These are phyloP conservation scores for Picea glauca DNA, from an alignment of 75 land plant species.

Conservation along the genomic window DNA sequence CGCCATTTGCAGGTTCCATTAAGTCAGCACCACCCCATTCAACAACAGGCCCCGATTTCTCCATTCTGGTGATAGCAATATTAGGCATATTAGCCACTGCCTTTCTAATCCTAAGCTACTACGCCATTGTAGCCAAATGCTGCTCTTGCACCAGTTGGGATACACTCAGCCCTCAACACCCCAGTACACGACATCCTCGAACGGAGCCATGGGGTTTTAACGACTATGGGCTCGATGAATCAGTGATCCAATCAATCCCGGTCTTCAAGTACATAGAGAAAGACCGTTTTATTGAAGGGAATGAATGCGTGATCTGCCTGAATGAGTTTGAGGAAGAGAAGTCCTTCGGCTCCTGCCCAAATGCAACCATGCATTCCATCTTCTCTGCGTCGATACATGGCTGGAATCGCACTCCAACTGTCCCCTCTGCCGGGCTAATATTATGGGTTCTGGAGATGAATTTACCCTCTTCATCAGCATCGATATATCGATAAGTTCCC, in stretches of 20 bases:
- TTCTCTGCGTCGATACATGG: conserved; percentile 74
- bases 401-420: conserved; percentile 69
- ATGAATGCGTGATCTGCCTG: conserved; percentile 73
- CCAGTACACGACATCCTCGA: neutral
- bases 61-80: conserved; percentile 60
- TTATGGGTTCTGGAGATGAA: neutral
- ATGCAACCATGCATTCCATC: conserved; percentile 80
- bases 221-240: conserved; percentile 16
- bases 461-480: neutral
- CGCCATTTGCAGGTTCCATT: conserved; percentile 12
- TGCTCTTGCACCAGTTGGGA: conserved; percentile 17
- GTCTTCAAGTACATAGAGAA: neutral
- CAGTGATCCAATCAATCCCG: conserved; percentile 16
- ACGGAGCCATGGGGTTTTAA: neutral
- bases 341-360: conserved; percentile 63
- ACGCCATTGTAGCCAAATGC: conserved; percentile 55
- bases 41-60: conserved; percentile 25
- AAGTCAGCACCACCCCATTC: neutral
- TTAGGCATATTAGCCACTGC: conserved; percentile 53
- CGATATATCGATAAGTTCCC: neutral
- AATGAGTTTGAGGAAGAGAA: conserved; percentile 69
- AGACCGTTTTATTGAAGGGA: conserved; percentile 14
- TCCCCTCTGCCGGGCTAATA: conserved; percentile 64
- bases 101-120: conserved; percentile 61
- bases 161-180: neutral